Base-by-base conservation (phyloP, 1,284 basidiomycete species). In the Earliella scabrosa region DNA sequence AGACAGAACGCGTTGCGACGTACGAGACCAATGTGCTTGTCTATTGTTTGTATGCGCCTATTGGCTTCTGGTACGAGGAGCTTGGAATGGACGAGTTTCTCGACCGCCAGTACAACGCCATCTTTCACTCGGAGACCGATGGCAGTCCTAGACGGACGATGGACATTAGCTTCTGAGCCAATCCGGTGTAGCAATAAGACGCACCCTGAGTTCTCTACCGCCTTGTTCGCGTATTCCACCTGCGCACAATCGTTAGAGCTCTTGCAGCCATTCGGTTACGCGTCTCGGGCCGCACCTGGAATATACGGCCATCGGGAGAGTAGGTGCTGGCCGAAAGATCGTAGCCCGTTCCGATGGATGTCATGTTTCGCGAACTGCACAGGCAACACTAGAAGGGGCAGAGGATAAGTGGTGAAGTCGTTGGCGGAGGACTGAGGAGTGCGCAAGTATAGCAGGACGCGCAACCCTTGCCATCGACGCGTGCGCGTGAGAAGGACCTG, bases 181-280 rank as follows among this genome's bases (percentile, higher is more conserved):
- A 23, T 18, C 11, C 11, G n/a, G 48, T 41, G 43, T 38, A 43
- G 7, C 9, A 52, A 14, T 40, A 13, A 41, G n/a, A 44, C 79
- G 56, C 62, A 94, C 88, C 97, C 97, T 38, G 97, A 95, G 75
- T 97, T 97, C 76, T 99, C 97, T 54, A 98, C 97, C 31, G 97
- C 96, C 77, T 99, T 99, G 77, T 88, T 90, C 49, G 97, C 97
- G 71, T 99, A 99, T 77, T 99, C 97, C 73, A 99, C 93, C 94
- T 95, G 61, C 27, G 43, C 27, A 26, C 26, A 41, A 39, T 23
- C 39, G 45, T 63, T 27, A 63, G 59, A 48, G 24, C 23, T 27
- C 24, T 41, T 16, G 41, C 51, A 49, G 52, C 59, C 39, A 58
- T 63, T 50, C 41, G 34, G 39, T 18, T 58, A 62, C 66, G 66